Conservation (phyloP, 2,329 filamentous ascomycete species). For the Rutstroemia sydowiana region DNA sequence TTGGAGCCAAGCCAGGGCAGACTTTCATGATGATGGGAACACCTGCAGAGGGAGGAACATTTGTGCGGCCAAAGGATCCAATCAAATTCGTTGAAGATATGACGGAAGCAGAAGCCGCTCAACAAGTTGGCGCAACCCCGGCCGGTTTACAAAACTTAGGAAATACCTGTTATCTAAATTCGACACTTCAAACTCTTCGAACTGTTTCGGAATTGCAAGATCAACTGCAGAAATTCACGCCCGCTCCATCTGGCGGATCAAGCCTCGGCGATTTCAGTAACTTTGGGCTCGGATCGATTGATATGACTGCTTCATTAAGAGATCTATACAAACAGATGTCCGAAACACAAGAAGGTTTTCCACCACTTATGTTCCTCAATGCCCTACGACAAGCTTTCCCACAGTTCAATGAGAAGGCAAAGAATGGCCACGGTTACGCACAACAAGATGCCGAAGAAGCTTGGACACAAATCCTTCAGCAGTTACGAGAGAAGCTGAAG, state of each 20-base stretch:
- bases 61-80: constrained; percentile 69
- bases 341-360: constrained; percentile 79
- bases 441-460: constrained; percentile 98
- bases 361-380: constrained; percentile 74
- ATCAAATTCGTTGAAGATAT: constrained; percentile 95
- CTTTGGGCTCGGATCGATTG: constrained; percentile 41
- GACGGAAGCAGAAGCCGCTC: constrained; percentile 86
- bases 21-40: constrained; percentile 96
- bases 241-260: constrained; percentile 26
- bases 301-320: constrained; percentile 70
- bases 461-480: constrained; percentile 89
- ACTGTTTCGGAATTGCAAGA: constrained; percentile 86
- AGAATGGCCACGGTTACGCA: constrained; percentile 77
- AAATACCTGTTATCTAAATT: constrained; percentile 98
- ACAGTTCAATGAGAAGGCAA: constrained; percentile 86
- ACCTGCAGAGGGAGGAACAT: constrained; percentile 53
- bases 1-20: constrained; percentile 80
- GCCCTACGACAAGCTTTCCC: constrained; percentile 74
- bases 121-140: constrained; percentile 74
- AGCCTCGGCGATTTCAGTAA: constrained; percentile 40
- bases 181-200: constrained; percentile 84
- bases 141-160: constrained; percentile 86
- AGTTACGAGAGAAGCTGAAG: constrained; percentile 71
- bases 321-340: constrained; percentile 86
- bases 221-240: constrained; percentile 58